Base-by-base conservation (phyloP, 441 rosid species). In the Bruguiera hainesii region DNA sequence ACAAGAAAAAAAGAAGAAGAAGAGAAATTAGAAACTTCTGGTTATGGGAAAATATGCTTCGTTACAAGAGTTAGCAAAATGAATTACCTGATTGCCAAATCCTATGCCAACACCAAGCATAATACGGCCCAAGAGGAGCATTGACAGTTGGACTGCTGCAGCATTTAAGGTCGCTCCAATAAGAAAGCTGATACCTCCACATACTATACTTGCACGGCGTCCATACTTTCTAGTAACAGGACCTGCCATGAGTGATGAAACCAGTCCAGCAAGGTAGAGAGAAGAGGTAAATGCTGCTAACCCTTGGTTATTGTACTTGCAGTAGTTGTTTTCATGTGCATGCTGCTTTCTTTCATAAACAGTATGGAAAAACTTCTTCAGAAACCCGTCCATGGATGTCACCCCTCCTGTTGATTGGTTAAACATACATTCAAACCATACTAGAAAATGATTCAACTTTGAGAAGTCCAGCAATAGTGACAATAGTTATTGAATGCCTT, bases 101-200 rank as follows among this genome's bases (percentile, higher is more conserved):
- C 99, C 97, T 61, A 94, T 91, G 68, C 99, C 97, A 61, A 91
- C 9, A 2, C 99, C 97, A 11, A 94, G 96, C 90, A 94, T 80
- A 76, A 91, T 87, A 50, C 97, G 67, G 42, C 99, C 99, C 6
- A 81, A 2, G 19, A 94, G 85, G 56, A 94, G 97, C 99, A 91
- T 91, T 15, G 80, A 84, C 7, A 91, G 56, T 68, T 87, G 87
- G 6, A 71, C 72, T 58, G 99, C 92, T 55, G 84, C 50, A 31
- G 97, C 96, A 72, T 89, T 91, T 65, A 91, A 66, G 31, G 73
- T 72, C 50, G 96, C 87, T 59, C 99, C 99, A 16, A 78, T 7
- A 26, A 91, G 83, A 74, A 94, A 93, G 77, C 93, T 82, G 75
- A 86, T 21, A 2, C 98, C 98, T 35, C 98, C 98, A 9, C 85